Evolutionary conservation across 177 flowering plant genomes (phyloP).

Genomic region (Tripterygium wilfordii): DNA sequence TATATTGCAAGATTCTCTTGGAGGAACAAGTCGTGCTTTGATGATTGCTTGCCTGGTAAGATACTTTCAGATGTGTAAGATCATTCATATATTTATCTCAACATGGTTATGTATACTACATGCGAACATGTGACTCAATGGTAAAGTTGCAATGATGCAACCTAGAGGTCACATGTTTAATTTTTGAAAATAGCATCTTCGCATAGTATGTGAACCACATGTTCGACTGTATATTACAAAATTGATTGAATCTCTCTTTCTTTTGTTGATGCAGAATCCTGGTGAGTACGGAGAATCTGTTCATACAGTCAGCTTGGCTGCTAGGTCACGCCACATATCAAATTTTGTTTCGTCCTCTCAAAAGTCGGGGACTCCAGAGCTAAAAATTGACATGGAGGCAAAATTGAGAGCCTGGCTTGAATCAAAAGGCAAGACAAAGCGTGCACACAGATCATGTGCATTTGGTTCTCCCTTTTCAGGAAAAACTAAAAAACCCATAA

Average conservation of each 20-base stretch:
- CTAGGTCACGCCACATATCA: slow-evolving; percentile 75
- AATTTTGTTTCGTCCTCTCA: slow-evolving; percentile 49
- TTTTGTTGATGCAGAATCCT: slow-evolving; percentile 54
- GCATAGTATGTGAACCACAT: too few species aligned
- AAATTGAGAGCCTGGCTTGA: slow-evolving; percentile 87
- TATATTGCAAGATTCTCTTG: slow-evolving; percentile 93
- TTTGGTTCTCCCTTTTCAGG: slow-evolving; percentile 37
- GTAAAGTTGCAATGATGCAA: too few species aligned
- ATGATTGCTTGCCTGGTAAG: slow-evolving; percentile 95
- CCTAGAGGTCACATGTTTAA: too few species aligned
- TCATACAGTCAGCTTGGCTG: slow-evolving; percentile 85
- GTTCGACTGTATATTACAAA: too few species aligned
- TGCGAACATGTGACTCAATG: too few species aligned
- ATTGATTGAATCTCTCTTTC: not conserved
- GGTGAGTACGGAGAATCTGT: slow-evolving; percentile 90
- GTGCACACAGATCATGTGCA: slow-evolving; percentile 31
- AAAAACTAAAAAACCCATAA: slow-evolving; percentile 43
- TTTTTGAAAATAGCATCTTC: too few species aligned
- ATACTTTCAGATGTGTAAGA: not conserved
- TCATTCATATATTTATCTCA: too few species aligned
- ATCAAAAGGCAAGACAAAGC: slow-evolving; percentile 81
- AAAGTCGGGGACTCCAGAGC: slow-evolving; percentile 53
- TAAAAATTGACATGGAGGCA: slow-evolving; percentile 79
- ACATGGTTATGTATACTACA: too few species aligned
- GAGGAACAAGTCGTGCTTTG: slow-evolving; percentile 72